A percentile compares a stretch with the other conserved stretches of the same genome.
These are phyloP conservation scores for Euphorbia schlechtendalii DNA, from an alignment of 441 rosid genomes.

Conservation along the genomic window DNA sequence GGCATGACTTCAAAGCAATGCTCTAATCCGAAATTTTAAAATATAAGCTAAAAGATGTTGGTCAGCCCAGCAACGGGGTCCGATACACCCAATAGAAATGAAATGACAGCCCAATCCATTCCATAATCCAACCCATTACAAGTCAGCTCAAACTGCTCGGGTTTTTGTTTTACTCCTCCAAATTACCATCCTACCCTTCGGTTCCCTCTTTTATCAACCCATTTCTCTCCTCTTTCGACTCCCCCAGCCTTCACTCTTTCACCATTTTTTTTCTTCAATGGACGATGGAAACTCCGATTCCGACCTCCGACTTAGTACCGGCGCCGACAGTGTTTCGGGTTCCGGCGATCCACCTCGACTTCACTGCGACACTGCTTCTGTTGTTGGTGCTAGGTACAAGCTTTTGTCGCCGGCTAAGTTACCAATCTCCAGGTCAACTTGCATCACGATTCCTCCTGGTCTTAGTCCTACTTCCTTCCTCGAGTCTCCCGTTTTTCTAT, in stretches of 20 bases:
- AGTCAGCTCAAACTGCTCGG: no score
- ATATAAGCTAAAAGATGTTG: no score
- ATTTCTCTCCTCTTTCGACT: no score
- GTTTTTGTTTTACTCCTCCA: no score
- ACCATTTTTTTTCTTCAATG: not conserved
- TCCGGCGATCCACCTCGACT: constrained; percentile 15
- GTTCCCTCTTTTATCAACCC: no score
- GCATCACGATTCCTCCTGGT: constrained; percentile 77
- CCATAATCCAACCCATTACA: no score
- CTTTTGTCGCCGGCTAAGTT: constrained; percentile 93
- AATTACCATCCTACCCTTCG: no score
- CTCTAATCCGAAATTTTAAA: no score
- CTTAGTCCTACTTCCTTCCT: constrained; percentile 86
- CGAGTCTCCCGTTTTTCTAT: constrained; percentile 89
- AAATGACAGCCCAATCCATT: no score
- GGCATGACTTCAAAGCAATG: no score
- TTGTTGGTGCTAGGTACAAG: constrained; percentile 71
- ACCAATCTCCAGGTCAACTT: constrained; percentile 80
- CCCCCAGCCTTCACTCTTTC: not conserved
- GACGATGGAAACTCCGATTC: constrained; percentile 18
- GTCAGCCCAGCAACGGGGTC: no score
- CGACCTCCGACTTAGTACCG: constrained; percentile 18
- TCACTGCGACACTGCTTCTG: constrained; percentile 11
- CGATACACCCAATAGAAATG: no score
- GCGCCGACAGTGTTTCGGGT: constrained; percentile 7